phyloP scores from a whole-genome alignment of 495 filamentous ascomycete species.

The Aspergillus egyptiacus region DNA sequence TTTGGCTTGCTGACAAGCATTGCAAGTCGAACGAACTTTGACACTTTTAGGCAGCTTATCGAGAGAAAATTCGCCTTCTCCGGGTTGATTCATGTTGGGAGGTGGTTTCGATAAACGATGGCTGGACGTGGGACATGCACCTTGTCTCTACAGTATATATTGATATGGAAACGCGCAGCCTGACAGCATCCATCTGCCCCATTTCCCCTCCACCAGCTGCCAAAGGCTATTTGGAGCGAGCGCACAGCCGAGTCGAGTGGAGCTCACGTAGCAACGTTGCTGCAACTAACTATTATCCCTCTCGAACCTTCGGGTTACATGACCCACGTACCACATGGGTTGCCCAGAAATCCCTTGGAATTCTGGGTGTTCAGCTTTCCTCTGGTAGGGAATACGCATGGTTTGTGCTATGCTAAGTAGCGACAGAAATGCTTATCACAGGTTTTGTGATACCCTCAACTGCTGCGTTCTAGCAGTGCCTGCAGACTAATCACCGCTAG shows the following conservation, averaged over 20 bases:
- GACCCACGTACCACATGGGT: conserved; percentile 13
- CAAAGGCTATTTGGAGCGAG: not conserved
- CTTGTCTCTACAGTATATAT: too few species aligned
- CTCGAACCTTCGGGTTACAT: conserved; percentile 12
- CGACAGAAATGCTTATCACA: conserved; percentile 10
- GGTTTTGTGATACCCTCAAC: not conserved
- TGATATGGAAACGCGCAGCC: conserved; percentile 2
- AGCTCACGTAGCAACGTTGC: conserved; percentile 10
- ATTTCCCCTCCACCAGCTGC: not conserved
- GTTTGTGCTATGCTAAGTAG: conserved; percentile 4
- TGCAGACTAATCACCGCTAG: conserved; percentile 4
- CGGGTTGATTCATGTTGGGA: conserved; percentile 16
- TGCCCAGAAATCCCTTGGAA: not conserved
- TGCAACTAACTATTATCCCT: conserved; percentile 2
- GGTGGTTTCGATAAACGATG: not conserved
- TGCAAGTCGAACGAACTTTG: conserved; percentile 44
- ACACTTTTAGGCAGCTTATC: conserved; percentile 32
- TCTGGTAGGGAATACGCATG: conserved; percentile 1
- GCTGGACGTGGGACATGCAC: not conserved
- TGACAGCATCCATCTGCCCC: not conserved
- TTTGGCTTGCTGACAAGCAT: conserved; percentile 45
- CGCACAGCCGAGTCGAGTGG: not conserved
- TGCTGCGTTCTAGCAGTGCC: not conserved
- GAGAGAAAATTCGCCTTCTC: conserved; percentile 5
- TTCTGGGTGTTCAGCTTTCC: conserved; percentile 3